These are phyloP conservation scores for Furcasterigmium sp. DNA, from an alignment of 2,329 filamentous ascomycete genomes.

Conservation along the genomic window DNA sequence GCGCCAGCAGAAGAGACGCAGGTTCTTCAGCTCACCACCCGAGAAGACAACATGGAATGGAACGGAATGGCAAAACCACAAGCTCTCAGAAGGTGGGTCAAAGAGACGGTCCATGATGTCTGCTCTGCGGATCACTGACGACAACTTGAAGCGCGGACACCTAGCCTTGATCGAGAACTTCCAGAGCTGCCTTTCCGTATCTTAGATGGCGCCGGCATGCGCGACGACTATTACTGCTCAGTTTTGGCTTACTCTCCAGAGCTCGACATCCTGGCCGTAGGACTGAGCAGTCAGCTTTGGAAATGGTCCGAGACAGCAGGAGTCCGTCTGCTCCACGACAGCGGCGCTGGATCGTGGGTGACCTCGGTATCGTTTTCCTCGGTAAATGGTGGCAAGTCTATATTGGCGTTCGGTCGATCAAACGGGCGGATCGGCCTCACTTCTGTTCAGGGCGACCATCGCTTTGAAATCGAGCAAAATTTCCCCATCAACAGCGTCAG, in stretches of 20 bases:
- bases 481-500: conserved; percentile 72
- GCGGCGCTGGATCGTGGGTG: conserved; percentile 45
- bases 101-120: too few species aligned
- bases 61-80: conserved; percentile 27
- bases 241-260: conserved; percentile 78
- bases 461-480: conserved; percentile 71
- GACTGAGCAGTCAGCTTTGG: conserved; percentile 73
- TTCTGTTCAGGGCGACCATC: conserved; percentile 65
- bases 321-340: conserved; percentile 50
- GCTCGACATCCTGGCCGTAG: conserved; percentile 74
- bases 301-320: conserved; percentile 78
- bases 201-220: conserved; percentile 80
- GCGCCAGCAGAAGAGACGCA: too few species aligned
- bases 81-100: background rate
- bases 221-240: conserved; percentile 95
- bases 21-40: too few species aligned
- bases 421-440: conserved; percentile 73
- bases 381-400: conserved; percentile 63
- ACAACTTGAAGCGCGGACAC: too few species aligned
- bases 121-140: too few species aligned
- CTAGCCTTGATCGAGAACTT: conserved; percentile 26
- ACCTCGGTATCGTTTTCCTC: conserved; percentile 93
- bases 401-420: conserved; percentile 79
- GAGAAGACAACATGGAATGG: conserved; percentile 36
- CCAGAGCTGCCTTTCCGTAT: conserved; percentile 76